Conservation (phyloP, 1,284 basidiomycete species). For the Naganishia liquefaciens region DNA sequence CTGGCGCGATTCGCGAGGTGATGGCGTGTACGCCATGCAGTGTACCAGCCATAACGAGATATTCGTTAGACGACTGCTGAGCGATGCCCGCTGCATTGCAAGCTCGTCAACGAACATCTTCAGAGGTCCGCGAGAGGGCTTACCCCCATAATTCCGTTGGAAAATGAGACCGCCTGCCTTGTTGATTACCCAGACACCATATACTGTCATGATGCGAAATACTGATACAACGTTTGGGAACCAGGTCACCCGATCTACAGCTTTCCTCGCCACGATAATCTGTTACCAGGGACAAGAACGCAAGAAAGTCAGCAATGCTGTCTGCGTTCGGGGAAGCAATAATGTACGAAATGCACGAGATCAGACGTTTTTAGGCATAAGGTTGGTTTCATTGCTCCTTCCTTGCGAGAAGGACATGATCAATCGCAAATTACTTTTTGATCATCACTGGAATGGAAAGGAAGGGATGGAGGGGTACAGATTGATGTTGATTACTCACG, state of each 20-base stretch:
- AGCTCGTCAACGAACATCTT: not conserved
- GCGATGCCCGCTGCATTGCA: constrained; percentile 72
- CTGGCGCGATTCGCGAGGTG: constrained; percentile 85
- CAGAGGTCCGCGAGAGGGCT: constrained; percentile 38
- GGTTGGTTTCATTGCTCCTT: constrained; percentile 30
- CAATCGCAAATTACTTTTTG: constrained; percentile 30
- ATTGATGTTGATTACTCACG: not conserved
- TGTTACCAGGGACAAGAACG: not conserved
- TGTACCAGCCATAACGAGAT: constrained; percentile 94
- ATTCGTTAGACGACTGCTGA: constrained; percentile 89
- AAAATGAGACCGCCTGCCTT: constrained; percentile 98
- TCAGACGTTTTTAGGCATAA: constrained; percentile 28
- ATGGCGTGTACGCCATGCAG: constrained; percentile 98
- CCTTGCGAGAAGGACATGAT: constrained; percentile 30
- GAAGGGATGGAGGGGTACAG: not conserved
- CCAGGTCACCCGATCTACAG: constrained; percentile 14
- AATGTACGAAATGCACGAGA: not conserved
- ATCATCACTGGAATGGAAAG: constrained; percentile 5
- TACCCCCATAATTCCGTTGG: constrained; percentile 84
- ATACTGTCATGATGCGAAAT: constrained; percentile 37
- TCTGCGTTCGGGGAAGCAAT: not conserved
- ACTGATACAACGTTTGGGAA: constrained; percentile 20
- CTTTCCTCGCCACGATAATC: not conserved
- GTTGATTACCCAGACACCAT: constrained; percentile 77
- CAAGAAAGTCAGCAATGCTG: not conserved